phyloP scores from a whole-genome alignment of 805 yeast species.

The Starmerella scarabaei region DNA sequence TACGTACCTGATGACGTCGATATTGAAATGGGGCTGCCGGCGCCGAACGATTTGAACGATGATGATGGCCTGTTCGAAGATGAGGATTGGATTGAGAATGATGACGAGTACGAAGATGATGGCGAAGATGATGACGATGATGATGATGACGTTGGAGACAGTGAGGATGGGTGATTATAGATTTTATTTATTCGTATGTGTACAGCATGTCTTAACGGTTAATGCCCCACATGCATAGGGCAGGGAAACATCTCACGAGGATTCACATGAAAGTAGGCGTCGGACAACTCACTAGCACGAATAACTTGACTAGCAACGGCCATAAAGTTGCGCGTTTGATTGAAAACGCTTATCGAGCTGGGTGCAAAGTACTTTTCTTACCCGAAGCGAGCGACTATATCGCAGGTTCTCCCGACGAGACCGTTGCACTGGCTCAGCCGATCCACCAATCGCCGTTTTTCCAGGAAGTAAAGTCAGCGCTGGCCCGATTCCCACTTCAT shows the following conservation, averaged over 20 bases:
- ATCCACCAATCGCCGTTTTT: slow-evolving; percentile 34
- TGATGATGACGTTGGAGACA: slow-evolving; percentile 12
- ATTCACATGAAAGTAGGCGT: slow-evolving; percentile 25
- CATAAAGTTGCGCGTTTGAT: slow-evolving; percentile 46
- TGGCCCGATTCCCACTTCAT: slow-evolving; percentile 33
- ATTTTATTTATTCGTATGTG: neutral
- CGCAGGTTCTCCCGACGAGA: slow-evolving; percentile 54
- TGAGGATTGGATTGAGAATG: slow-evolving; percentile 2
- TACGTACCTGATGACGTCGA: slow-evolving; percentile 4
- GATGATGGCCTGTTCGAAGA: slow-evolving; percentile 5
- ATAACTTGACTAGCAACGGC: slow-evolving; percentile 48
- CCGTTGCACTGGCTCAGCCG: slow-evolving; percentile 43
- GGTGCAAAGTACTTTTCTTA: slow-evolving; percentile 60
- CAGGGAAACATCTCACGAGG: too few species aligned
- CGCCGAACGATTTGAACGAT: neutral
- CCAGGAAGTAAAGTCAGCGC: slow-evolving; percentile 34
- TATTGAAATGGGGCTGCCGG: slow-evolving; percentile 4
- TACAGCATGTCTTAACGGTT: too few species aligned
- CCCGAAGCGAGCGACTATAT: slow-evolving; percentile 93
- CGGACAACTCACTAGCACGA: slow-evolving; percentile 73
- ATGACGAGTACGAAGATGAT: slow-evolving; percentile 5
- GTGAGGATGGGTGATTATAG: slow-evolving; percentile 1
- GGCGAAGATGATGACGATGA: slow-evolving; percentile 8
- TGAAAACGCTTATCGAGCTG: slow-evolving; percentile 43
- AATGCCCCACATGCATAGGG: too few species aligned